Conservation (phyloP, 805 yeast species). For the Peterozyma toletana region DNA sequence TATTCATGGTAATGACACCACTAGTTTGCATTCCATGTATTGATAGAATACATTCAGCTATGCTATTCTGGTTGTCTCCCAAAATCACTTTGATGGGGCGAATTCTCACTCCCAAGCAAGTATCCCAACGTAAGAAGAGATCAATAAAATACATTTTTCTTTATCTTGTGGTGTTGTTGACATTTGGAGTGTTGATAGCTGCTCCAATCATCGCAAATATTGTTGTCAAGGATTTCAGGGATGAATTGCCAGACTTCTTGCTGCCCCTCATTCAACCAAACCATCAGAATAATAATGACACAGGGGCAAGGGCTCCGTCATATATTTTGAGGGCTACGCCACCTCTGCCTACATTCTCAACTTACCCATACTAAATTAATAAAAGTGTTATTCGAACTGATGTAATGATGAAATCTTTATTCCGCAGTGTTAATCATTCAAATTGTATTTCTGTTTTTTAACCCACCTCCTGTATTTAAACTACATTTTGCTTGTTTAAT, state of each 20-base stretch:
- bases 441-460: neutral
- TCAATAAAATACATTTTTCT: conserved; percentile 38
- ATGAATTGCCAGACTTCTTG: conserved; percentile 11
- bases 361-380: conserved; percentile 14
- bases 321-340: conserved; percentile 32
- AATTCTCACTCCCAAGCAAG: conserved; percentile 31
- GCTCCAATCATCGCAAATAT: conserved; percentile 34
- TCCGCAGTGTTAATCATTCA: neutral
- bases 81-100: conserved; percentile 26
- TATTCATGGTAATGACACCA: conserved; percentile 32
- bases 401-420: neutral
- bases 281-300: conserved; percentile 56
- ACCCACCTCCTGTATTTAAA: too few species aligned
- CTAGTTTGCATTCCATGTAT: conserved; percentile 35
- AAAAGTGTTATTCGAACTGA: neutral
- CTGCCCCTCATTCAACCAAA: conserved; percentile 51
- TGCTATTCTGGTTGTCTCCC: conserved; percentile 44
- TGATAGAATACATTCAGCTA: conserved; percentile 40
- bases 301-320: conserved; percentile 49
- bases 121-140: conserved; percentile 29
- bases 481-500: too few species aligned
- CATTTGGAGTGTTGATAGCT: conserved; percentile 33
- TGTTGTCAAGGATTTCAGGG: conserved; percentile 10
- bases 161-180: conserved; percentile 31
- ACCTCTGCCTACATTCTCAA: conserved; percentile 21